Base-by-base conservation (phyloP, 2,329 filamentous ascomycete genomes). In the Clonostachys chloroleuca region DNA sequence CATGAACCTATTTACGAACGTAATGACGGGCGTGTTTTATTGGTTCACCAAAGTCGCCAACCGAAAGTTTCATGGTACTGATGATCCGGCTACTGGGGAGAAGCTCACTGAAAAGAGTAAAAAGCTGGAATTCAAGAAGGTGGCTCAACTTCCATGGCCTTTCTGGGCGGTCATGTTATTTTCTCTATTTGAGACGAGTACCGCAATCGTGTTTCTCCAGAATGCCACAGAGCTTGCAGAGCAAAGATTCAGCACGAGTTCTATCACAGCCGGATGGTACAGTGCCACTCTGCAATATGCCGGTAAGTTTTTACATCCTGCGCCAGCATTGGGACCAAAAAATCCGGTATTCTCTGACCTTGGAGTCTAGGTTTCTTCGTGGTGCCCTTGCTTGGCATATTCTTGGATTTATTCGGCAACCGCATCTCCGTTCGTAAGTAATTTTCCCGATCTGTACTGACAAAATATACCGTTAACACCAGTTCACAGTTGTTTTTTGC, bases 1-100 rank as follows among this genome's bases (percentile, higher is more conserved):
- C 56, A 81, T 82, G 75, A 81, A 82, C 49, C 47, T 83, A 5
- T 82, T 83, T 56, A 82, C 78, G n/a, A 83, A 83, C 47, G 53
- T 72, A 6, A 65, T 70, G 3, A 80, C 77, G 0, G 49, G 67
- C 0, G 55, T 64, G 5, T 82, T 81, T 57, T 80, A 70, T 61
- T 69, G 70, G 50, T 81, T 82, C 57, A 78, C 69, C 14, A 66
- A 65, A 35, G 72, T 71, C 54, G 70, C 69, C 43, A 67, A 73
- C 24, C 63, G 62, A 14, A 67, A 64, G 33, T 82, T 72, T 50
- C 55, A 58, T 6, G 69, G 68, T 14, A 67, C 66, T 13, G 56
- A 62, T 2, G 80, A 83, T 47, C 72, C 70, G 0, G 77, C 78
- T 0, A 83, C 79, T 0, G 74, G 78, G 2, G 78, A 83, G 53